phyloP scores from a whole-genome alignment of 306 rosid species.

The Purshia tridentata region DNA sequence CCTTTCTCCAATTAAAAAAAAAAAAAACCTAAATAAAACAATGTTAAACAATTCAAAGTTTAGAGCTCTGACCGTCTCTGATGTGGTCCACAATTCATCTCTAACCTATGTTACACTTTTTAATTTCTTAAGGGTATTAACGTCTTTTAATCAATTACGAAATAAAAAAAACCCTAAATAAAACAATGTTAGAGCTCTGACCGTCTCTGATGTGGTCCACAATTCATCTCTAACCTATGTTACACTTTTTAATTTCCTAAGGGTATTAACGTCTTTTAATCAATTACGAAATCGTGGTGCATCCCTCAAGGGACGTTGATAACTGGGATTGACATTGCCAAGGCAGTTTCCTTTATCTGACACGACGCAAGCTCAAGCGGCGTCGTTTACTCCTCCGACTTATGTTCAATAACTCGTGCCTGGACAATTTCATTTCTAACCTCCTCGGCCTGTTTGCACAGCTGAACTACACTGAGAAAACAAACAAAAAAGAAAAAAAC shows the following conservation, averaged over 20 bases:
- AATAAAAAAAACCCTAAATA: no score
- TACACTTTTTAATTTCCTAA: neutral
- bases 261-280: constrained; percentile 6
- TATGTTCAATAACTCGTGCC: neutral
- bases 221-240: no score
- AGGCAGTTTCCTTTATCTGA: constrained; percentile 1
- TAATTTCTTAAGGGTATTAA: no score
- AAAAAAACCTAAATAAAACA: no score
- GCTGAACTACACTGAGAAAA: constrained; percentile 5
- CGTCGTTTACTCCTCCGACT: constrained; percentile 2
- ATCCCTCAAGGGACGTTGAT: constrained; percentile 10
- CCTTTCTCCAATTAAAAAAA: no score
- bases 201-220: no score
- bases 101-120: no score
- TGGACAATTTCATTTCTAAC: neutral
- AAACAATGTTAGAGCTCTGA: no score
- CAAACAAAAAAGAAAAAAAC: neutral
- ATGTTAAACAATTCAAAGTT: no score
- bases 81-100: no score
- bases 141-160: no score
- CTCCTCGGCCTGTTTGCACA: constrained; percentile 19
- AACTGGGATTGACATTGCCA: constrained; percentile 24
- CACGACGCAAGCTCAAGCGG: constrained; percentile 6
- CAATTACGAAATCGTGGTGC: neutral
- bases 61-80: no score